phyloP scores from a whole-genome alignment of 805 yeast genomes.

The Kockiozyma suomiensis region DNA sequence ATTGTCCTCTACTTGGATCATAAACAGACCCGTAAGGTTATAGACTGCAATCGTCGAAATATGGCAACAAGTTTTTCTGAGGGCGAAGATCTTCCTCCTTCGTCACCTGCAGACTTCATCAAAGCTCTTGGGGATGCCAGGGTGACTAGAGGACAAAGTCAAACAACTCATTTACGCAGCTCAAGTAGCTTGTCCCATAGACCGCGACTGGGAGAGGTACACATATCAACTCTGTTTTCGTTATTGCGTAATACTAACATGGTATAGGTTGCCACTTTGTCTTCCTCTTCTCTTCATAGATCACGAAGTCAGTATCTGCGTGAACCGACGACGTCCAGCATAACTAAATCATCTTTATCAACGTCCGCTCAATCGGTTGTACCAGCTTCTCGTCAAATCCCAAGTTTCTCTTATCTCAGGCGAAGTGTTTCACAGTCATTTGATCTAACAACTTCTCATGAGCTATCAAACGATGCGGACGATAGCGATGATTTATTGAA shows the following conservation, averaged over 20 bases:
- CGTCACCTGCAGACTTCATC: not conserved
- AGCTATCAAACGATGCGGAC: not conserved
- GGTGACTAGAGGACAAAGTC: not conserved
- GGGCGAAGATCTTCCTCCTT: conserved; percentile 1
- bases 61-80: not conserved
- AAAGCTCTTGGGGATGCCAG: not conserved
- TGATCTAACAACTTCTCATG: not conserved
- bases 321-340: too few species aligned
- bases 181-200: conserved; percentile 2
- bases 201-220: conserved; percentile 7
- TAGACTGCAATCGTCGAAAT: too few species aligned
- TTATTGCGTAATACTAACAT: not conserved
- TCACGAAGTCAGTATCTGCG: conserved; percentile 10
- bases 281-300: conserved; percentile 6
- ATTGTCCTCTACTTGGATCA: too few species aligned
- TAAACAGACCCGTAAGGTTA: not conserved
- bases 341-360: not conserved
- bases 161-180: not conserved
- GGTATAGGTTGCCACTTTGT: not conserved
- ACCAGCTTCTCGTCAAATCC: not conserved
- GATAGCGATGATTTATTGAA: not conserved
- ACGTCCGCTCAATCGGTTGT: not conserved
- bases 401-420: not conserved
- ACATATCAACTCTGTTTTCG: not conserved
- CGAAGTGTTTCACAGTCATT: conserved; percentile 3